Percentiles rank a stretch among this genome's conserved stretches.
phyloP scores from a whole-genome alignment of 2,329 filamentous ascomycete genomes.

The Aureobasidium uvarum region DNA sequence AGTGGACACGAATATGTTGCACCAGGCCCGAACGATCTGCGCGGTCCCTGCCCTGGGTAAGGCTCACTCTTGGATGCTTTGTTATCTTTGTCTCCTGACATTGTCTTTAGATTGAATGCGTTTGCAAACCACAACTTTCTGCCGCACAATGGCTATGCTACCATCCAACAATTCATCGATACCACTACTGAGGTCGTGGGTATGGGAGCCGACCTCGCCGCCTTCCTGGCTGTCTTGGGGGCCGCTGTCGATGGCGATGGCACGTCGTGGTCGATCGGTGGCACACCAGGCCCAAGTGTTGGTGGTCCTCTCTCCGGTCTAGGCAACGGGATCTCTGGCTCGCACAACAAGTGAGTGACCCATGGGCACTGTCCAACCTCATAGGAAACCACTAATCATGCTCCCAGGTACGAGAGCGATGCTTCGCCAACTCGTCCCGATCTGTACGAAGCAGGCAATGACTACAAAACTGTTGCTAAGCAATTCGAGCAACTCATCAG shows the following conservation, averaged over 20 bases:
- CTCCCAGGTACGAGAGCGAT: slow-evolving; percentile 37
- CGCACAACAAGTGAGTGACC: slow-evolving; percentile 34
- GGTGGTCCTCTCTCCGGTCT: slow-evolving; percentile 29
- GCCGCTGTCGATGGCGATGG: slow-evolving; percentile 37
- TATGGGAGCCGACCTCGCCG: slow-evolving; percentile 39
- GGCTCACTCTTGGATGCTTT: not conserved
- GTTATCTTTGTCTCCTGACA: slow-evolving; percentile 16
- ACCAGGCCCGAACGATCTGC: slow-evolving; percentile 34
- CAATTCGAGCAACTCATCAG: slow-evolving; percentile 34
- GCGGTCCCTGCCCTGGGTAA: slow-evolving; percentile 38
- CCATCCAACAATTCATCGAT: slow-evolving; percentile 38
- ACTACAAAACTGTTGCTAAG: slow-evolving; percentile 32
- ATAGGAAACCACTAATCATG: not conserved
- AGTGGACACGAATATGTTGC: slow-evolving; percentile 34
- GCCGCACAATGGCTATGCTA: slow-evolving; percentile 38
- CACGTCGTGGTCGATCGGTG: slow-evolving; percentile 35
- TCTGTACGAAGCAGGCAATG: slow-evolving; percentile 34
- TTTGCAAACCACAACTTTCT: slow-evolving; percentile 39
- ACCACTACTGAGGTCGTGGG: slow-evolving; percentile 37
- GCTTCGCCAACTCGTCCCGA: slow-evolving; percentile 37
- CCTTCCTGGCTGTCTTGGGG: slow-evolving; percentile 38
- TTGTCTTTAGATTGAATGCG: slow-evolving; percentile 31
- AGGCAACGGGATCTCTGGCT: slow-evolving; percentile 32
- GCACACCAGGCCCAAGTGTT: slow-evolving; percentile 27
- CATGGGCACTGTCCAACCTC: not conserved